phyloP scores from a whole-genome alignment of 148 eudicot genomes.

The Rhododendron kiyosumense region DNA sequence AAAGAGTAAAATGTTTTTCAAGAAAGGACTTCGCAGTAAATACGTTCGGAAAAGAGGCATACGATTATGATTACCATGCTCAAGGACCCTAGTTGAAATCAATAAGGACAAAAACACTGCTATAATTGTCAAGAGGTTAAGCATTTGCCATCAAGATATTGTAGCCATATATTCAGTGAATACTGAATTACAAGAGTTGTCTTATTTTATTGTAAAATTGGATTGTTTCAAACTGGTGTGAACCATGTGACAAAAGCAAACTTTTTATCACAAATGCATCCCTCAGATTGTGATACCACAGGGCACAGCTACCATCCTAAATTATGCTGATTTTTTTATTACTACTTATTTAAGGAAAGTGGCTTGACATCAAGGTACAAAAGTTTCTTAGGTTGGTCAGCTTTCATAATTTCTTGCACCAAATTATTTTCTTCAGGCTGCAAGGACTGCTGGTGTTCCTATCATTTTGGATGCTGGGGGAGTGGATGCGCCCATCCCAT shows the following conservation, averaged over 20 bases:
- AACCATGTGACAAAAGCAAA: background rate
- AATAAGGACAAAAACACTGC: background rate
- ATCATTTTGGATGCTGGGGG: slow-evolving; percentile 80
- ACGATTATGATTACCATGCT: background rate
- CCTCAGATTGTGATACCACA: background rate
- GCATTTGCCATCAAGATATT: background rate
- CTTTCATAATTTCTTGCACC: background rate
- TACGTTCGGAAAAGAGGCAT: background rate
- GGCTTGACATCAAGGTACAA: background rate
- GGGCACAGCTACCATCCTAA: background rate
- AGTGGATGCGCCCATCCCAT: slow-evolving; percentile 64
- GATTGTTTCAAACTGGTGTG: background rate
- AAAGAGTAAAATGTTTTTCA: background rate
- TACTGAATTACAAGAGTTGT: background rate
- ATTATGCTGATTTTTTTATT: background rate
- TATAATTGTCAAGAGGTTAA: background rate
- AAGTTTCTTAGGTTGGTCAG: background rate
- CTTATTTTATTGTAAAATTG: background rate
- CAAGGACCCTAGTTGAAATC: background rate
- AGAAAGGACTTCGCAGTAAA: background rate
- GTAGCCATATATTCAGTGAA: background rate
- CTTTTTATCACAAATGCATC: background rate
- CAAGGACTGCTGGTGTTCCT: slow-evolving; percentile 57
- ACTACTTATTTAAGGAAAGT: background rate
- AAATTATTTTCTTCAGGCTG: slow-evolving; percentile 39